phyloP scores from a whole-genome alignment of 2,329 filamentous ascomycete genomes.

The Amesomyces nigricolor region DNA sequence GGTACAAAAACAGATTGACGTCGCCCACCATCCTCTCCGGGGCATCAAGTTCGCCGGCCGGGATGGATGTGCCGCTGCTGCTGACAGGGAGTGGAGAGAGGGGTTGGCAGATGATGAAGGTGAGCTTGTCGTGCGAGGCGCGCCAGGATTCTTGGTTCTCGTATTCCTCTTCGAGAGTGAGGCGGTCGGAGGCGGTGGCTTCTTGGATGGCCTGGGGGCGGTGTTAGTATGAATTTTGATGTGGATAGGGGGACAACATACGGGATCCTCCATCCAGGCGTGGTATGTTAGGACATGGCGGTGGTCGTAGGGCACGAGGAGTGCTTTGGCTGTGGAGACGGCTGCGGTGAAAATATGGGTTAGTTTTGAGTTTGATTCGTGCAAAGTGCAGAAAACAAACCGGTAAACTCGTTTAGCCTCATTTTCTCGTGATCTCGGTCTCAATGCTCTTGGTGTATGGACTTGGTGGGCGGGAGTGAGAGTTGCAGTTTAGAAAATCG shows the following conservation, averaged over 20 bases:
- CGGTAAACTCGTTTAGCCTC: slow-evolving; percentile 24
- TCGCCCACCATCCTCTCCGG: slow-evolving; percentile 62
- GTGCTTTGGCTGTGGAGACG: slow-evolving; percentile 56
- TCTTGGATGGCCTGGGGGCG: slow-evolving; percentile 61
- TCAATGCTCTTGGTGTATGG: background rate
- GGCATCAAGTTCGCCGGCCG: slow-evolving; percentile 46
- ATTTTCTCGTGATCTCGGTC: slow-evolving; percentile 6
- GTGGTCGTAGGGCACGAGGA: slow-evolving; percentile 77
- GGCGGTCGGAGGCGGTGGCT: slow-evolving; percentile 80
- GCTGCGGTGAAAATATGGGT: slow-evolving; percentile 42
- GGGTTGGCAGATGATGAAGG: slow-evolving; percentile 75
- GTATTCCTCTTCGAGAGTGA: slow-evolving; percentile 77
- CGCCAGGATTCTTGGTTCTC: slow-evolving; percentile 89
- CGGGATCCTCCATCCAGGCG: slow-evolving; percentile 83
- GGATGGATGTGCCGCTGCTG: slow-evolving; percentile 18
- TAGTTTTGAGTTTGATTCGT: background rate
- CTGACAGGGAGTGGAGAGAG: background rate
- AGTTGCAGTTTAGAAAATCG: background rate
- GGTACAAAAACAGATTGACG: slow-evolving; percentile 73
- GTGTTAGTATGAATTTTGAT: background rate
- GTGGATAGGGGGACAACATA: slow-evolving; percentile 28
- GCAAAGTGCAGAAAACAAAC: slow-evolving; percentile 1
- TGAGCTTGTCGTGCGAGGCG: slow-evolving; percentile 75
- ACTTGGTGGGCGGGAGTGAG: too few relatives aligned
- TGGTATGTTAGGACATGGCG: slow-evolving; percentile 83